Percentiles rank a stretch among this genome's conserved stretches.
These are phyloP conservation scores for Choricystis sp. DNA, from an alignment of 139 green algal genomes.

Conservation along the genomic window DNA sequence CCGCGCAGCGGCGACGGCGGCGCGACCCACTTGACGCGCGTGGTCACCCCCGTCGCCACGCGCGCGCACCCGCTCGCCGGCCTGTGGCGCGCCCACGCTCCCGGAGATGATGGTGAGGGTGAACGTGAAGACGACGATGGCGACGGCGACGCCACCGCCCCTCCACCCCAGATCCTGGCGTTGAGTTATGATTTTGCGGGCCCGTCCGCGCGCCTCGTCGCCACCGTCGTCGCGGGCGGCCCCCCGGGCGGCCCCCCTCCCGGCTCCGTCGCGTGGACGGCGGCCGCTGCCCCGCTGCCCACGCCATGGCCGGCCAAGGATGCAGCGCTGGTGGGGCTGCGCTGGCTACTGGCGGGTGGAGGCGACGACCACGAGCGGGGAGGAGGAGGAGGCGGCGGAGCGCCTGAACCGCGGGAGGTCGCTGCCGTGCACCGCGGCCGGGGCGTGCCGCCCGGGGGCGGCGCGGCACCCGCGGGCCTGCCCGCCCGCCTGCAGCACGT, in stretches of 20 bases:
- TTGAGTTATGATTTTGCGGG: background rate
- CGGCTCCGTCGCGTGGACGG: background rate
- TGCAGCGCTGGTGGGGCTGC: background rate
- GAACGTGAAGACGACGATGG: too few species aligned
- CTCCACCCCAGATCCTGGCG: background rate
- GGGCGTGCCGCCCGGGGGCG: too few species aligned
- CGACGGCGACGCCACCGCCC: too few species aligned
- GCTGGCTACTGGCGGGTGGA: background rate
- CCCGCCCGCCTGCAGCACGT: too few species aligned
- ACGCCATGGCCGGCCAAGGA: background rate
- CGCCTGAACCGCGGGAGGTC: background rate
- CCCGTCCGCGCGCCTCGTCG: background rate
- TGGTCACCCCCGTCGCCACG: background rate
- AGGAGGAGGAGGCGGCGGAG: too few species aligned
- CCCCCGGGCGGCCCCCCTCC: background rate
- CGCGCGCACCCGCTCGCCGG: background rate
- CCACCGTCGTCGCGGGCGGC: slow-evolving; percentile 5
- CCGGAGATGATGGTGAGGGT: too few species aligned
- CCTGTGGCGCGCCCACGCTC: background rate
- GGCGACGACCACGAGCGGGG: background rate
- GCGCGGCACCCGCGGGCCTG: too few species aligned
- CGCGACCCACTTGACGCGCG: background rate
- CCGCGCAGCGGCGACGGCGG: too few species aligned
- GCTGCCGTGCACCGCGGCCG: background rate
- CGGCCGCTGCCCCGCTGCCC: background rate